Evolutionary conservation across 1,284 basidiomycete genomes (phyloP), one percentile per base, ranked within the genome.

Genomic region (Cryptococcus sp.): DNA sequence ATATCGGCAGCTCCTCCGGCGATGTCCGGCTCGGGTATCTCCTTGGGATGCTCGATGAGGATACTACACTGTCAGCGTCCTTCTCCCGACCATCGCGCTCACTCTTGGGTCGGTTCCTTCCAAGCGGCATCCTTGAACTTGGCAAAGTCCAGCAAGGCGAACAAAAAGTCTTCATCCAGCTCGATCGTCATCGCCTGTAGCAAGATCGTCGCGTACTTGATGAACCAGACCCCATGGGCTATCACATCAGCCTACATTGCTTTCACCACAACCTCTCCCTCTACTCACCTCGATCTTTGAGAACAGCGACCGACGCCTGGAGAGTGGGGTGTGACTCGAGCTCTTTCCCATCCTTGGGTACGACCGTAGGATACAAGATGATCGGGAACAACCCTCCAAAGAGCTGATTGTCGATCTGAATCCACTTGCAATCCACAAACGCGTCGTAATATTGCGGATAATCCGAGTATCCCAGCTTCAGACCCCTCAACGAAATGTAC

Each of bases 331-430:
- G 82, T n/a, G 86, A 82, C 36, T 88, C 84, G 37, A 86, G 80
- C 55, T 82, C 84, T 26, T 79, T 80, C 39, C 82, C 81, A 62
- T 94, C 87, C 67, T 86, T 89, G 3, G 86, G 80, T 34, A 98
- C 81, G 0, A 91, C 88, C 2, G 91, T 93, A 0, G 95, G 95
- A 66, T 98, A 95, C 34, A 99, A 77, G 47, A 98, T 83, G 53
- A 99, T 93, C 0, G 95, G 93, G 77, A 87, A 99, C 14, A 94
- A 73, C 19, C 91, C 92, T 51, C 97, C 95, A 57, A 97, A 94
- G 7, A 99, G 80, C 71, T 99, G 95, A 66, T 98, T 99, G 74
- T 97, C 93, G 55, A 98, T 82, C 71, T 99, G 94, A 24, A 99
- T 80, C 69, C 81, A 86, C 42, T 89, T 91, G 69, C 85, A 89